Evolutionary conservation across 108 stramenopile genomes (phyloP), one percentile per base, ranked within the genome.

Genomic region (Tribonema minus): DNA sequence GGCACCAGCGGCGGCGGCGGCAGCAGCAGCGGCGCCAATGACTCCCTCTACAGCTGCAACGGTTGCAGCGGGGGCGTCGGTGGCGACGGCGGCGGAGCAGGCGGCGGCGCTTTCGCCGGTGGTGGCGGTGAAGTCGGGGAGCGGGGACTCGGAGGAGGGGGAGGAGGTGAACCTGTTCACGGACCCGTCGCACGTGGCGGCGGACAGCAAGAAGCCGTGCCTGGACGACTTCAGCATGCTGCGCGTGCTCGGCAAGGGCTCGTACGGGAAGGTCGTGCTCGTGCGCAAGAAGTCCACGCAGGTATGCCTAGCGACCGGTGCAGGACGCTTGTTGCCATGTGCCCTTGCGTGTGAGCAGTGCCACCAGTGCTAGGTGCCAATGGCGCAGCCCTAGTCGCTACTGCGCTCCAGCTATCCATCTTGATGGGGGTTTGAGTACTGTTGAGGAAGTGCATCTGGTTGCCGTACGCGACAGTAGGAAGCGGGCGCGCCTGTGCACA

Each of bases 211-310:
- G 15, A 54, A 54, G 46, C 46, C 46, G 15, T 54, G 46, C 46
- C 9, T 67, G 7, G 67, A 67, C 25, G 80, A 81, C 62, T 71
- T 81, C 60, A 81, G 80, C 69, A 70, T 70, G 25, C 61, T 81
- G 30, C 61, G 80, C 38, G 80, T 81, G 28, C 70, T 81, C 20
- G 80, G 80, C 2, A 81, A 81, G 41, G 80, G 80, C 23, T 81
- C 80, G 15, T 81, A 70, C 69, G 80, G 80, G 7, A 81, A 70
- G 61, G 68, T 69, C 61, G 68, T 69, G n/a, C 69, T 69, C 28
- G 61, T 69, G 2, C 39, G 67, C 46, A 67, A 46, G 32, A 78
- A 68, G 68, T 46, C 34, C 61, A n/a, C n/a, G 2, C 9, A 9
- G 27, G 27, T 9, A 28, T 25, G 2, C 23, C 9, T 27, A 28